Evolutionary conservation across 805 yeast species (phyloP).

Genomic region (Suhomyces kilbournensis): DNA sequence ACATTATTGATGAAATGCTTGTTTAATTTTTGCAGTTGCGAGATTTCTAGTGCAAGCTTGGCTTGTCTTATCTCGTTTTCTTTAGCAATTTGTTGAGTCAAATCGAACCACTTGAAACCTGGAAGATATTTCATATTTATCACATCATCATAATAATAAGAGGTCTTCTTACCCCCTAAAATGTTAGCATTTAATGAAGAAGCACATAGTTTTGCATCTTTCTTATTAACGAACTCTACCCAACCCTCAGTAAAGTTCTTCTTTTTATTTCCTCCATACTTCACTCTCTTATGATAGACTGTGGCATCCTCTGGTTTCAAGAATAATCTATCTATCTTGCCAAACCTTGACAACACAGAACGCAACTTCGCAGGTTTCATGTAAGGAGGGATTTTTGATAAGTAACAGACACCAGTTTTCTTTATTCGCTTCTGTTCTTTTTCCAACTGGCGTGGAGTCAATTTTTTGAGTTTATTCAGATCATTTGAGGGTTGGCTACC

Average conservation of each 20-base stretch:
- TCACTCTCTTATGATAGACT: conserved; percentile 63
- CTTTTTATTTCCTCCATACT: conserved; percentile 90
- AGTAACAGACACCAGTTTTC: conserved; percentile 88
- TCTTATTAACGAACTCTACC: conserved; percentile 85
- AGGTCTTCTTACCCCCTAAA: conserved; percentile 88
- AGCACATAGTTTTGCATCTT: conserved; percentile 86
- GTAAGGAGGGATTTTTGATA: conserved; percentile 90
- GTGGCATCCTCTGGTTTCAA: conserved; percentile 80
- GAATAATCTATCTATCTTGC: conserved; percentile 82
- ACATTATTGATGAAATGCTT: conserved; percentile 80
- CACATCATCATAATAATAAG: conserved; percentile 90
- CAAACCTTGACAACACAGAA: conserved; percentile 77
- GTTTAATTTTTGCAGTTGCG: conserved; percentile 85
- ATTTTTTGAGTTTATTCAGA: conserved; percentile 46
- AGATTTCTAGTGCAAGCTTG: conserved; percentile 80
- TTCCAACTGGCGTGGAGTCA: conserved; percentile 54
- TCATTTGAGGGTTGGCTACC: conserved; percentile 13
- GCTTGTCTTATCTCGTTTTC: conserved; percentile 89
- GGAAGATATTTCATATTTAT: conserved; percentile 85
- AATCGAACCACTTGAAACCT: conserved; percentile 92
- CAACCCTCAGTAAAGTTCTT: conserved; percentile 90
- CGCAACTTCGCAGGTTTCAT: conserved; percentile 94
- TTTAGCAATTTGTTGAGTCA: conserved; percentile 87
- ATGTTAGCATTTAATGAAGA: conserved; percentile 82
- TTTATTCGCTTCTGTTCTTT: conserved; percentile 54